phyloP scores from a whole-genome alignment of 2,329 filamentous ascomycete species.

The Fusarium praegraminearum region DNA sequence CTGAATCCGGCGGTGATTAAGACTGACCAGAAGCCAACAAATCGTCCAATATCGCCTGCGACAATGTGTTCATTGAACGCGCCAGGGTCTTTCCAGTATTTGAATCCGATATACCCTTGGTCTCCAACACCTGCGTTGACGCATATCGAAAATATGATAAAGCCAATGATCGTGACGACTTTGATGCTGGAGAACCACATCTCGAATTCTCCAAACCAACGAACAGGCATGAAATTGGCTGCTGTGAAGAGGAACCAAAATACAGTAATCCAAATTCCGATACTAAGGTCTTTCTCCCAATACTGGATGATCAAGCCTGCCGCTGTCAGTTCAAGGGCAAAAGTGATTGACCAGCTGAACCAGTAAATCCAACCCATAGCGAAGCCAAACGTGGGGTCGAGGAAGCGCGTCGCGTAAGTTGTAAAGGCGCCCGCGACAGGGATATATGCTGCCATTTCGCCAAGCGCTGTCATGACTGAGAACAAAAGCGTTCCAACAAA shows the following conservation, averaged over 20 bases:
- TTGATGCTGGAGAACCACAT: constrained; percentile 73
- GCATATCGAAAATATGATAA: constrained; percentile 61
- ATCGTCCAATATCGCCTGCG: constrained; percentile 63
- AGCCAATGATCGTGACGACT: constrained; percentile 67
- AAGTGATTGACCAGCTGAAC: constrained; percentile 70
- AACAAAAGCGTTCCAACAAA: constrained; percentile 25
- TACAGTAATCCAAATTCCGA: constrained; percentile 70
- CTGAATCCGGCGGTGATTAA: constrained; percentile 64
- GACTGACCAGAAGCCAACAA: constrained; percentile 70
- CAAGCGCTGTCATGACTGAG: constrained; percentile 52
- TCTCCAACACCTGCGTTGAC: constrained; percentile 68
- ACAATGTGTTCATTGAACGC: constrained; percentile 62
- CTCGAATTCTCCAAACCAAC: constrained; percentile 70
- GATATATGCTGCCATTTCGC: constrained; percentile 67
- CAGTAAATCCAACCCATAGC: constrained; percentile 72
- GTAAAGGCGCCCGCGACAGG: constrained; percentile 68
- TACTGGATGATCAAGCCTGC: constrained; percentile 70
- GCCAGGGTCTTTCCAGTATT: constrained; percentile 56
- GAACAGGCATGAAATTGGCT: constrained; percentile 69
- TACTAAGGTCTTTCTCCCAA: constrained; percentile 65
- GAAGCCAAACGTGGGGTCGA: constrained; percentile 68
- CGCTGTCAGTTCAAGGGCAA: constrained; percentile 69
- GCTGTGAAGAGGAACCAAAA: constrained; percentile 65
- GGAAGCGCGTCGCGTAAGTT: constrained; percentile 63
- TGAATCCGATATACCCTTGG: constrained; percentile 57